A percentile compares a stretch with the other conserved stretches of the same genome.
Conservation (phyloP, 345 rosid genomes). For the Eutrema yunnanense region DNA sequence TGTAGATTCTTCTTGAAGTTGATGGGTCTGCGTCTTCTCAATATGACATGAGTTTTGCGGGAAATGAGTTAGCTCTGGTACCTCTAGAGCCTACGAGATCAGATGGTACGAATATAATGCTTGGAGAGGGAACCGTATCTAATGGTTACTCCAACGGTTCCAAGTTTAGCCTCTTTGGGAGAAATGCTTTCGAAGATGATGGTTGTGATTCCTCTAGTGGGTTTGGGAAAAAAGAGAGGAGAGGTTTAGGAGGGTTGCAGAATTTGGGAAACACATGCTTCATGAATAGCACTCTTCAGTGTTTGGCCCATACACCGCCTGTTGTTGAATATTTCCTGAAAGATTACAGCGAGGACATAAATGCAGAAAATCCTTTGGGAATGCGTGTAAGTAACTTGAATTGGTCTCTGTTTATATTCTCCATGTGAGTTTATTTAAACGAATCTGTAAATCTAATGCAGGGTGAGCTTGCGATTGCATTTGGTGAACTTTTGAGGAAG, state of each 20-base stretch:
- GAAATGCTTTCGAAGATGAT: constrained; percentile 35
- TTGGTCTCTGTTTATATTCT: background rate
- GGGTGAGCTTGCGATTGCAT: constrained; percentile 93
- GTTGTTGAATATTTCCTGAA: constrained; percentile 78
- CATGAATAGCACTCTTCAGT: constrained; percentile 91
- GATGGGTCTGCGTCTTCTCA: constrained; percentile 40
- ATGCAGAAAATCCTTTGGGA: constrained; percentile 77
- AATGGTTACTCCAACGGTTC: constrained; percentile 58
- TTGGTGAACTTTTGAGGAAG: constrained; percentile 81
- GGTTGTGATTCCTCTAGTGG: constrained; percentile 35
- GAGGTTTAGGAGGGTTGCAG: constrained; percentile 87
- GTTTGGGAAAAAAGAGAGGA: constrained; percentile 47
- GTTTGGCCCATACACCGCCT: constrained; percentile 83
- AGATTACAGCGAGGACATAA: constrained; percentile 76
- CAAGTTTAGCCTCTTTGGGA: constrained; percentile 35
- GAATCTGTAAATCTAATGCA: constrained; percentile 33
- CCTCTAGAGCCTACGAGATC: constrained; percentile 61
- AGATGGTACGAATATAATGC: constrained; percentile 37
- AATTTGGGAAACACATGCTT: constrained; percentile 96
- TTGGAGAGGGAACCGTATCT: constrained; percentile 61
- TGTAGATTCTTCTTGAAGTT: constrained; percentile 78
- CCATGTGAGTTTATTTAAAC: background rate
- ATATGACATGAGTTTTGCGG: constrained; percentile 48
- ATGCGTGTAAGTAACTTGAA: constrained; percentile 61
- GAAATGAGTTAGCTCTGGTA: constrained; percentile 71